A percentile compares a stretch with the other conserved stretches of the same genome.
phyloP scores from a whole-genome alignment of 768 basidiomycete genomes.

The Clitopilus passeckerianus region DNA sequence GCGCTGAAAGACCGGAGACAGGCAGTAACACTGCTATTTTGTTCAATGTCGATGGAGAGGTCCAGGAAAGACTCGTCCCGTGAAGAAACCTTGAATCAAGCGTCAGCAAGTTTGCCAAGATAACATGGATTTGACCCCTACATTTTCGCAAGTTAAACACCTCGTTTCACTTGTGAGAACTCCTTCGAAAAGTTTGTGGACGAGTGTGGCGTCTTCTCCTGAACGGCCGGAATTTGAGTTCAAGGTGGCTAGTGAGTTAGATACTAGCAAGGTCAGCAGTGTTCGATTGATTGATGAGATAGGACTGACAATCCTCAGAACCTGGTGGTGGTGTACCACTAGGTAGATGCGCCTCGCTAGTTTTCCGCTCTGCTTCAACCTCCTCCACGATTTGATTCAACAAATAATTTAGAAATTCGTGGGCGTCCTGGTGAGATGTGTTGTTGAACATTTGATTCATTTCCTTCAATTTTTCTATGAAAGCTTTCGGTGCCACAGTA shows the following conservation, averaged over 20 bases:
- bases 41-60: slow-evolving; percentile 98
- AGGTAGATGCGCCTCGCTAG: slow-evolving; percentile 20
- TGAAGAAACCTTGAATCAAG: slow-evolving; percentile 64
- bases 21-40: slow-evolving; percentile 94
- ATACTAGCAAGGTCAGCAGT: slow-evolving; percentile 35
- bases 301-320: slow-evolving; percentile 61
- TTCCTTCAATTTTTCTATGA: slow-evolving; percentile 91
- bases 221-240: slow-evolving; percentile 42
- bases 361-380: slow-evolving; percentile 68
- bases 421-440: slow-evolving; percentile 96
- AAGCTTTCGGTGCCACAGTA: slow-evolving; percentile 82
- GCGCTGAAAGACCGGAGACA: slow-evolving; percentile 96
- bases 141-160: slow-evolving; percentile 96
- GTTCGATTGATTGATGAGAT: neutral
- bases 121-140: slow-evolving; percentile 29
- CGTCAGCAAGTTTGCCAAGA: slow-evolving; percentile 7
- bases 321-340: slow-evolving; percentile 21
- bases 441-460: slow-evolving; percentile 89
- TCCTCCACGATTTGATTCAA: slow-evolving; percentile 94
- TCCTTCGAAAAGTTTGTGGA: slow-evolving; percentile 93
- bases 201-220: slow-evolving; percentile 63
- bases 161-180: slow-evolving; percentile 94
- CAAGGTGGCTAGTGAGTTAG: slow-evolving; percentile 54
- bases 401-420: slow-evolving; percentile 95
- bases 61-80: slow-evolving; percentile 97